A percentile compares a stretch with the other conserved stretches of the same genome.
phyloP scores from a whole-genome alignment of 371 early-diverging fungal genomes.

The Encephalitozoon hellem region DNA sequence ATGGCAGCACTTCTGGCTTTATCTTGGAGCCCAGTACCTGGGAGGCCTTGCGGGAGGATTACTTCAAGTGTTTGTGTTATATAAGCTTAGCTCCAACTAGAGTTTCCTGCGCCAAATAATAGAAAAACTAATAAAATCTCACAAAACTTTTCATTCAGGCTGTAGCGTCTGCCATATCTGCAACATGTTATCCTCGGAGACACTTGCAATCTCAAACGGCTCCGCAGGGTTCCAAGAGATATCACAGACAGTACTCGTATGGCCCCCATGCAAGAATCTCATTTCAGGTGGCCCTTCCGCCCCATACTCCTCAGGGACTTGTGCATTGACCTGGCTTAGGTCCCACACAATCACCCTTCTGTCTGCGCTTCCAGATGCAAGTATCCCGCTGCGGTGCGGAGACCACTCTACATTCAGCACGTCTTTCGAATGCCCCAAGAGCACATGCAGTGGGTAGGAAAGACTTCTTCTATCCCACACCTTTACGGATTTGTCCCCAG shows the following conservation, averaged over 20 bases:
- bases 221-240: constrained; percentile 87
- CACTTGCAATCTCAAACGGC: constrained; percentile 80
- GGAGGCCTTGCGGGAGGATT: constrained; percentile 65
- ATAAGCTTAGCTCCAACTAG: constrained; percentile 24
- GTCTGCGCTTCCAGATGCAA: constrained; percentile 80
- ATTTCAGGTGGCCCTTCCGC: constrained; percentile 95
- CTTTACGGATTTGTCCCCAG: constrained; percentile 77
- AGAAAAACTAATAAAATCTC: not conserved
- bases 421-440: constrained; percentile 79
- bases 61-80: constrained; percentile 57
- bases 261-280: constrained; percentile 93
- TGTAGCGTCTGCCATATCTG: constrained; percentile 75
- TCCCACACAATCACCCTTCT: constrained; percentile 90
- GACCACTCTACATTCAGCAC: constrained; percentile 85
- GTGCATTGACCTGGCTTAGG: constrained; percentile 76
- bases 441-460: constrained; percentile 67
- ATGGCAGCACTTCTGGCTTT: constrained; percentile 64
- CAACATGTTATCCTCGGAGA: constrained; percentile 84
- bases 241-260: constrained; percentile 85
- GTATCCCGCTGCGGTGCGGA: constrained; percentile 74
- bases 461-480: constrained; percentile 91
- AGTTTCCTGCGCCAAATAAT: not conserved
- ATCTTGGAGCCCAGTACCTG: constrained; percentile 64
- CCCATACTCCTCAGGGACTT: constrained; percentile 78
- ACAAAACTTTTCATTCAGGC: constrained; percentile 25